A percentile compares a stretch with the other conserved stretches of the same genome.
These are phyloP conservation scores for Neonectria ditissima DNA, from an alignment of 2,329 filamentous ascomycete species.

Conservation along the genomic window DNA sequence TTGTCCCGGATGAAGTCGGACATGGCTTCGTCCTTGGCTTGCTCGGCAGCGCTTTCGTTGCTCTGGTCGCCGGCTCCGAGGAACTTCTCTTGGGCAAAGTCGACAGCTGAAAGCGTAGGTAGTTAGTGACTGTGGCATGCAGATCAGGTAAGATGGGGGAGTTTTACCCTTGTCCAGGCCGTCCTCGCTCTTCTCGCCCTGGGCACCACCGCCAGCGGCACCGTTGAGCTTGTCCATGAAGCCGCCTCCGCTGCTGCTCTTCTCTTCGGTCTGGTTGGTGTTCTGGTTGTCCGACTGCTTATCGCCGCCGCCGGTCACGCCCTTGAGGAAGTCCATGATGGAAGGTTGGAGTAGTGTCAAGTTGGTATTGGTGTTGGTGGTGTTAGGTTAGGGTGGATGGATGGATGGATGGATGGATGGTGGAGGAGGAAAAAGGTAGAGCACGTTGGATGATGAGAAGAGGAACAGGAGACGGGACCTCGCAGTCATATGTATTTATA, in stretches of 20 bases:
- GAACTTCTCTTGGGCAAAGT: slow-evolving; percentile 81
- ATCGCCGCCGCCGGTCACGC: slow-evolving; percentile 55
- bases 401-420: not conserved
- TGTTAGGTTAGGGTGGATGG: not conserved
- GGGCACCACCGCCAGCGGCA: slow-evolving; percentile 76
- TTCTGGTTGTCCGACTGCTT: slow-evolving; percentile 34
- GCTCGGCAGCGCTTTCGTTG: slow-evolving; percentile 80
- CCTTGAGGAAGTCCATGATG: slow-evolving; percentile 69
- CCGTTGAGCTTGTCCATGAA: slow-evolving; percentile 78
- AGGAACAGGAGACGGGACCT: not conserved
- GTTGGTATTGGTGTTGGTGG: not conserved
- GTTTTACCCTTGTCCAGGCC: slow-evolving; percentile 79
- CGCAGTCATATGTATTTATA: slow-evolving; percentile 6
- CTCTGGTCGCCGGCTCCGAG: slow-evolving; percentile 76
- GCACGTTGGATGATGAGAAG: not conserved
- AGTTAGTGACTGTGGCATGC: not conserved
- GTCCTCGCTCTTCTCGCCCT: slow-evolving; percentile 87
- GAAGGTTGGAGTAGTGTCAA: not conserved
- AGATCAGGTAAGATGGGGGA: not conserved
- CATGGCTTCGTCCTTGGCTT: slow-evolving; percentile 86
- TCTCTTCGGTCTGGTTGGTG: slow-evolving; percentile 39
- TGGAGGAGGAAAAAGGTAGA: slow-evolving; percentile 61
- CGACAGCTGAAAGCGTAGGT: slow-evolving; percentile 67
- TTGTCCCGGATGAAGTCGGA: slow-evolving; percentile 76
- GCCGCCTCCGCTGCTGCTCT: slow-evolving; percentile 60